Evolutionary conservation across 2,329 filamentous ascomycete species (phyloP).

Genomic region (Tolypocladium ophioglossoides): DNA sequence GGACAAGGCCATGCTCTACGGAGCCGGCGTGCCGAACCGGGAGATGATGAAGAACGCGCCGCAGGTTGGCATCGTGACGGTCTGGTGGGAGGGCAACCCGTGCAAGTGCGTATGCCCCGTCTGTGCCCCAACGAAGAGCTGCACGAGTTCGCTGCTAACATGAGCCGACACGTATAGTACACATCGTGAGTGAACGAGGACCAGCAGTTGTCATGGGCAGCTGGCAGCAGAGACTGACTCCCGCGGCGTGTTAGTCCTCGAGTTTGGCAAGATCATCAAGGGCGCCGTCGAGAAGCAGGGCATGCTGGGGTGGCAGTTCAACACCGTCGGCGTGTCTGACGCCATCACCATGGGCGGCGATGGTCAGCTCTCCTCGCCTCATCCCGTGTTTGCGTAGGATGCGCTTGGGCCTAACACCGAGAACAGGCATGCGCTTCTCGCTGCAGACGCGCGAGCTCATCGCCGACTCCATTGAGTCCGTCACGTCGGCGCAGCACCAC

Average conservation of each 20-base stretch:
- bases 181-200: constrained; percentile 24
- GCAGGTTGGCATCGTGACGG: constrained; percentile 81
- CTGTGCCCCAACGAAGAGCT: neutral
- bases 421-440: constrained; percentile 79
- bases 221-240: neutral
- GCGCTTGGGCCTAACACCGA: too few relatives aligned
- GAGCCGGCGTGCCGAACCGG: constrained; percentile 73
- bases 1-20: constrained; percentile 80
- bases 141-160: neutral
- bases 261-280: constrained; percentile 82
- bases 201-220: neutral
- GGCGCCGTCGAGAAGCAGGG: constrained; percentile 66
- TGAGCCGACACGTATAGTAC: constrained; percentile 17
- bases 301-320: constrained; percentile 93
- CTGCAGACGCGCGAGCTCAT: constrained; percentile 87
- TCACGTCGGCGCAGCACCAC: constrained; percentile 84
- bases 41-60: constrained; percentile 83
- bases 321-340: constrained; percentile 80
- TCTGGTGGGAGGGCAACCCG: constrained; percentile 97
- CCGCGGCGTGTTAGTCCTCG: constrained; percentile 48
- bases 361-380: constrained; percentile 37
- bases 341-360: constrained; percentile 94
- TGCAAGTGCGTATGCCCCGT: constrained; percentile 61
- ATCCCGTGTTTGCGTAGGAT: too few relatives aligned
- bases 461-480: constrained; percentile 86